phyloP scores from a whole-genome alignment of 352 stramenopile genomes.

The Peronosclerospora sorghi region DNA sequence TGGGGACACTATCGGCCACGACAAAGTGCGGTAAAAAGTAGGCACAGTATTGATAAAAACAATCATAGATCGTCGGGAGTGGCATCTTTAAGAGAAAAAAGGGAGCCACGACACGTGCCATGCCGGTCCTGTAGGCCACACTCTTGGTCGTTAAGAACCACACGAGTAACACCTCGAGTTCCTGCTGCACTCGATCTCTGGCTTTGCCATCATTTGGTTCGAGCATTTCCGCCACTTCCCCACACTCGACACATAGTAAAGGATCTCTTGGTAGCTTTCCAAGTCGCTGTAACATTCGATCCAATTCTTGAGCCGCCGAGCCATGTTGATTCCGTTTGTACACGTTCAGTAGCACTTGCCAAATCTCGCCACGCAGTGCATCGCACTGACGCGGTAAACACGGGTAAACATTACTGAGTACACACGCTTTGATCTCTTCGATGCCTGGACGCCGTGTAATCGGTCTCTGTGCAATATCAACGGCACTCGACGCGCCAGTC shows the following conservation, averaged over 20 bases:
- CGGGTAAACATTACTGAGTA: constrained; percentile 35
- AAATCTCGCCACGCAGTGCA: constrained; percentile 54
- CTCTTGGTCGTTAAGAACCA: constrained; percentile 80
- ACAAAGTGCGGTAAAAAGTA: constrained; percentile 66
- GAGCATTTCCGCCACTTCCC: constrained; percentile 31
- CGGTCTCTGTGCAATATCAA: constrained; percentile 17
- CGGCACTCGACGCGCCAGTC: constrained; percentile 2
- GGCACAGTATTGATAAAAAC: constrained; percentile 78
- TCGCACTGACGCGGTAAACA: constrained; percentile 41
- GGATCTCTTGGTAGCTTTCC: constrained; percentile 54
- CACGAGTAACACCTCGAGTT: constrained; percentile 64
- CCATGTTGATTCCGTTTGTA: constrained; percentile 72
- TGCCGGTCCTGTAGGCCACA: constrained; percentile 56
- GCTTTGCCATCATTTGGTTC: constrained; percentile 9
- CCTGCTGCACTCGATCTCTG: constrained; percentile 33
- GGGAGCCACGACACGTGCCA: constrained; percentile 61
- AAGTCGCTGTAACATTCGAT: constrained; percentile 52
- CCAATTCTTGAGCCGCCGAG: constrained; percentile 56
- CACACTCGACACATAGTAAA: constrained; percentile 47
- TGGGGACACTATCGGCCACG: constrained; percentile 27
- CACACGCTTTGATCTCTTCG: constrained; percentile 55
- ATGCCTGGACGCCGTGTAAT: constrained; percentile 68
- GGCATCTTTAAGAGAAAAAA: constrained; percentile 68
- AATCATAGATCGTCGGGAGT: constrained; percentile 73
- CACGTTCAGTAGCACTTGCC: constrained; percentile 73